phyloP scores from a whole-genome alignment of 2,329 filamentous ascomycete species.

The Hansfordia pulvinata region DNA sequence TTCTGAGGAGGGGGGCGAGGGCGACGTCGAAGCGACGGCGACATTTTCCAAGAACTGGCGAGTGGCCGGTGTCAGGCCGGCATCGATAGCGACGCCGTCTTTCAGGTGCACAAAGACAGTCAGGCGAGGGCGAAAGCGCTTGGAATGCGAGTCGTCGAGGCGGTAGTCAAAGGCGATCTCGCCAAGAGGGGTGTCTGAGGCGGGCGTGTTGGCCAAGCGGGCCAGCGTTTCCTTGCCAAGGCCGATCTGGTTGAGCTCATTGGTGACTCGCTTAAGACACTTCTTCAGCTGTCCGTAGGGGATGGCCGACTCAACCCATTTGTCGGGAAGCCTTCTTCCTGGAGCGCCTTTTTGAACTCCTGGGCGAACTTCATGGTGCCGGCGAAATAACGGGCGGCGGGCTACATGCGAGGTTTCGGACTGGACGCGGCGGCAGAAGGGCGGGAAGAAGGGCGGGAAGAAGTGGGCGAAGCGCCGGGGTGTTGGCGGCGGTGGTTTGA shows the following conservation, averaged over 20 bases:
- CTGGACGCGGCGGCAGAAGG: too few relatives aligned
- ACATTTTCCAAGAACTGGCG: slow-evolving; percentile 49
- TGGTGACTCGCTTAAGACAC: slow-evolving; percentile 67
- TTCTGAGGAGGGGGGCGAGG: not conserved
- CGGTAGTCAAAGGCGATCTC: slow-evolving; percentile 34
- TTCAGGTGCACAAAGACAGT: slow-evolving; percentile 55
- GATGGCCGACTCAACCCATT: slow-evolving; percentile 62
- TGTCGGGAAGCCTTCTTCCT: slow-evolving; percentile 58
- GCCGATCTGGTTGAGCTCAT: slow-evolving; percentile 57
- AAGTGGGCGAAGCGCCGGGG: too few relatives aligned
- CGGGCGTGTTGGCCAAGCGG: slow-evolving; percentile 36
- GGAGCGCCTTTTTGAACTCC: slow-evolving; percentile 57
- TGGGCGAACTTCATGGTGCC: slow-evolving; percentile 79
- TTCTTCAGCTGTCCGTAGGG: slow-evolving; percentile 81
- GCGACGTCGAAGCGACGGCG: slow-evolving; percentile 22
- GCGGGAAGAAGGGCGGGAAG: too few relatives aligned
- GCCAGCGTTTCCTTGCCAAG: slow-evolving; percentile 59
- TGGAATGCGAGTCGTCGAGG: slow-evolving; percentile 27
- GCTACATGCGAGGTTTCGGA: slow-evolving; percentile 3
- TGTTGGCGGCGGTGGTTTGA: too few relatives aligned
- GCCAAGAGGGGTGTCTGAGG: slow-evolving; percentile 20
- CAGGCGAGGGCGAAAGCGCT: slow-evolving; percentile 50
- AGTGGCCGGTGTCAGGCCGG: slow-evolving; percentile 51
- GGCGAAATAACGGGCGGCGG: slow-evolving; percentile 5
- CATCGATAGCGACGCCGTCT: slow-evolving; percentile 55